These are phyloP conservation scores for Pythium sukuiense DNA, from an alignment of 352 stramenopile species.

Conservation along the genomic window DNA sequence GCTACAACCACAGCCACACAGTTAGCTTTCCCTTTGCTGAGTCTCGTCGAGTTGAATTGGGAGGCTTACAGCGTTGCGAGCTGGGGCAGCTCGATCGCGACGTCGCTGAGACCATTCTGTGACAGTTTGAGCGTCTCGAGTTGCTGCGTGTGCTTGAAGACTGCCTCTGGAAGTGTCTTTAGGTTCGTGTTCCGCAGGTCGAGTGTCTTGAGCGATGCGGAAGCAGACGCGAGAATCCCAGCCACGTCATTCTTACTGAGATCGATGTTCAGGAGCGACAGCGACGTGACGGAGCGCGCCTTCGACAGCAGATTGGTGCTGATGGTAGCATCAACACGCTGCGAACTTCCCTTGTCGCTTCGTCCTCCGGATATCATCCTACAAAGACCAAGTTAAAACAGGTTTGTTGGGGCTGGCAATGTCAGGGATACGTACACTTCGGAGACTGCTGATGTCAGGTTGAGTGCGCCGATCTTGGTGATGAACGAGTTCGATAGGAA, in stretches of 20 bases:
- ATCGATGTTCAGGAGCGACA: neutral
- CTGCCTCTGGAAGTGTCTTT: neutral
- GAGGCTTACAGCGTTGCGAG: neutral
- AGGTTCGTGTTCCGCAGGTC: neutral
- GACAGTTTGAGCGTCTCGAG: neutral
- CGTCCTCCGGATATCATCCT: neutral
- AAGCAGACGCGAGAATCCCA: neutral
- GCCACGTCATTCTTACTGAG: neutral
- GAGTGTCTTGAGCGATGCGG: neutral
- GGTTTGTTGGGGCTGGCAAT: neutral
- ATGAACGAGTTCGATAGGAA: neutral
- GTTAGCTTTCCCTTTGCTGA: neutral
- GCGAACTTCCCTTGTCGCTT: neutral
- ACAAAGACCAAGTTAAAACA: neutral
- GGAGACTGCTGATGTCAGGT: neutral
- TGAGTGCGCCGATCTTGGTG: neutral
- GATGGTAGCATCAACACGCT: neutral
- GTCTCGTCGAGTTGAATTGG: too few relatives aligned
- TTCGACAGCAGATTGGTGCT: neutral
- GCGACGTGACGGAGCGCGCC: neutral
- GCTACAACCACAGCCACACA: neutral
- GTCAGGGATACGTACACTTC: neutral
- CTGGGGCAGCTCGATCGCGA: neutral
- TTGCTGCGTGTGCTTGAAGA: neutral
- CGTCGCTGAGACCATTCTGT: neutral